These are phyloP conservation scores for Penicillium dipodomyicola DNA, from an alignment of 495 filamentous ascomycete species.

Conservation along the genomic window DNA sequence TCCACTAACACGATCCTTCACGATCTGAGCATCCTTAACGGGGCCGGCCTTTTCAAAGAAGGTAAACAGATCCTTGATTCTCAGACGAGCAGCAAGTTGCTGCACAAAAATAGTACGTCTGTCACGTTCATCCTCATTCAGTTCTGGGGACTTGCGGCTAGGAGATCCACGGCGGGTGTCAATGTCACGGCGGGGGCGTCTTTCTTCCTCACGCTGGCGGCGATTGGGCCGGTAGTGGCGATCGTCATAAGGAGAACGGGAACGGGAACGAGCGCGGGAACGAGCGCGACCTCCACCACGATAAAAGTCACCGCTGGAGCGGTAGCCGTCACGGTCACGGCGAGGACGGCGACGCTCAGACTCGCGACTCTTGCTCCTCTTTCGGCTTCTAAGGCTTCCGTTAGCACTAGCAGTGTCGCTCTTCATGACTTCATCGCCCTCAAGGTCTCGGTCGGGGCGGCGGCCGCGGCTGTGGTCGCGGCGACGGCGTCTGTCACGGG, in stretches of 20 bases:
- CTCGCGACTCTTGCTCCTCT: conserved; percentile 77
- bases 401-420: conserved; percentile 78
- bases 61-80: conserved; percentile 85
- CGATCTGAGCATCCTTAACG: conserved; percentile 97
- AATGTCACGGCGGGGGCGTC: conserved; percentile 48
- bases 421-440: conserved; percentile 67
- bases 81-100: conserved; percentile 88
- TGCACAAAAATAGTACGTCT: conserved; percentile 97
- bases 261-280: conserved; percentile 61
- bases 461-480: conserved; percentile 65
- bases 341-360: conserved; percentile 75
- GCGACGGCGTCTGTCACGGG: conserved; percentile 58
- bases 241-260: conserved; percentile 69
- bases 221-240: conserved; percentile 71
- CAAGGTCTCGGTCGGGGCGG: conserved; percentile 54
- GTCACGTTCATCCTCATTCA: conserved; percentile 95
- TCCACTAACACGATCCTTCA: conserved; percentile 96
- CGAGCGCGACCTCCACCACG: conserved; percentile 68
- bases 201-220: conserved; percentile 27
- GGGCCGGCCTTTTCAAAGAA: conserved; percentile 97
- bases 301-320: conserved; percentile 70
- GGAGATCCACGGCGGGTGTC: conserved; percentile 56
- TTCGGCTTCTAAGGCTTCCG: conserved; percentile 80
- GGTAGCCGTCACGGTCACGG: conserved; percentile 69
- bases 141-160: conserved; percentile 57